These are phyloP conservation scores for Cyclocybe cylindracea DNA, from an alignment of 768 basidiomycete species.

Conservation along the genomic window DNA sequence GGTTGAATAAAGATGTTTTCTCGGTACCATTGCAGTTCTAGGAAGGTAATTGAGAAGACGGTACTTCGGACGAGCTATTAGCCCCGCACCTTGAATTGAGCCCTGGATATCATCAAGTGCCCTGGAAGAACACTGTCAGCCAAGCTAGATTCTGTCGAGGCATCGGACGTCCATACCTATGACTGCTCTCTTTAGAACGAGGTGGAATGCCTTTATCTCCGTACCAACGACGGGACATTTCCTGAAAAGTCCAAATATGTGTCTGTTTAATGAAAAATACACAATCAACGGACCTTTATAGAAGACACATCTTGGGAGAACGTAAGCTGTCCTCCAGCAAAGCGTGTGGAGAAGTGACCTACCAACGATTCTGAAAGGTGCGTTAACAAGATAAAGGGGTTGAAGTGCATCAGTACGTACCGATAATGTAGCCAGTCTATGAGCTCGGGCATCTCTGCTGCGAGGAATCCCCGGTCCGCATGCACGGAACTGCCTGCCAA, in stretches of 20 bases:
- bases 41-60: neutral
- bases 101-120: slow-evolving; percentile 81
- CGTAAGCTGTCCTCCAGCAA: neutral
- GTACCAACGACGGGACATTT: slow-evolving; percentile 76
- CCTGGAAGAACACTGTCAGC: slow-evolving; percentile 34
- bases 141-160: neutral
- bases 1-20: slow-evolving; percentile 62
- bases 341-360: slow-evolving; percentile 28
- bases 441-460: slow-evolving; percentile 79
- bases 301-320: slow-evolving; percentile 76
- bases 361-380: slow-evolving; percentile 64
- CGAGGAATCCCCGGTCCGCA: slow-evolving; percentile 72
- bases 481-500: slow-evolving; percentile 92
- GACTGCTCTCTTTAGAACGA: slow-evolving; percentile 39
- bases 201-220: slow-evolving; percentile 35
- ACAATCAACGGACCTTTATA: slow-evolving; percentile 56
- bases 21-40: slow-evolving; percentile 82
- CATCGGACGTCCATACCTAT: slow-evolving; percentile 48
- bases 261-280: neutral
- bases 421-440: slow-evolving; percentile 83
- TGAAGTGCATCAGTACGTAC: slow-evolving; percentile 31
- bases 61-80: neutral
- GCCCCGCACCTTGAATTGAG: slow-evolving; percentile 64
- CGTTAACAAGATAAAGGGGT: neutral
- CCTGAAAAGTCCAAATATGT: slow-evolving; percentile 41